Evolutionary conservation across 495 filamentous ascomycete genomes (phyloP).

Genomic region (Penicillium odoratum): DNA sequence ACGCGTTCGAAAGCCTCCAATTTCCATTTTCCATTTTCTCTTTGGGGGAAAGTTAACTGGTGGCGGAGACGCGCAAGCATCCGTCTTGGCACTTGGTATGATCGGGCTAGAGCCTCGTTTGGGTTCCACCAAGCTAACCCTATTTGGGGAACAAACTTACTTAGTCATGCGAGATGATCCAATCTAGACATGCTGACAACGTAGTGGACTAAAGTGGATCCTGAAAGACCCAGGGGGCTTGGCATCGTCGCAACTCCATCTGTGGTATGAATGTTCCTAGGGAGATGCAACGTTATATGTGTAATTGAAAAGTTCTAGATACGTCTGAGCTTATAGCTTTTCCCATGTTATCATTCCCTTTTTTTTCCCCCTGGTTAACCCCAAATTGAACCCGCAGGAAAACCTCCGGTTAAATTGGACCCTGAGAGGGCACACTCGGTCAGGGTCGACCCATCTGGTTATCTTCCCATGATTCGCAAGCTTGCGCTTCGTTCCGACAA

Average conservation of each 20-base stretch:
- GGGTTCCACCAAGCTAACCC: conserved; percentile 26
- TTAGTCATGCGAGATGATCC: conserved; percentile 5
- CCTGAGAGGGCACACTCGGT: conserved; percentile 16
- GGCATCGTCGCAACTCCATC: conserved; percentile 27
- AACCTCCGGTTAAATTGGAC: conserved; percentile 15
- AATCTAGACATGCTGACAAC: conserved; percentile 1
- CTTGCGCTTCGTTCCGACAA: conserved; percentile 19
- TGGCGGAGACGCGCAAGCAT: conserved; percentile 50
- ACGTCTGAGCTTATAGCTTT: no score
- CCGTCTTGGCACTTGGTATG: conserved; percentile 43
- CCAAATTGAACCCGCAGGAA: not conserved
- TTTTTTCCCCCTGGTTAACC: not conserved
- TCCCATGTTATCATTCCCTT: not conserved
- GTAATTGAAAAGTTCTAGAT: not conserved
- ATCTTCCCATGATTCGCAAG: conserved; percentile 17
- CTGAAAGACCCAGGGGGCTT: conserved; percentile 28
- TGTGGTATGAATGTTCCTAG: conserved; percentile 25
- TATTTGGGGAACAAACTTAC: conserved; percentile 7
- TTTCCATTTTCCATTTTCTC: conserved; percentile 5
- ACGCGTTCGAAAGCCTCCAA: conserved; percentile 23
- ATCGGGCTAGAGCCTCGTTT: conserved; percentile 39
- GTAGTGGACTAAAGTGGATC: conserved; percentile 4
- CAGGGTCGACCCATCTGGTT: conserved; percentile 11
- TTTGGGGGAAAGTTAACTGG: conserved; percentile 13
- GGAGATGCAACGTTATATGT: conserved; percentile 8